Percentiles rank a stretch among this genome's conserved stretches.
These are phyloP conservation scores for Talaromyces funiculosus DNA, from an alignment of 2,329 filamentous ascomycete genomes.

Conservation along the genomic window DNA sequence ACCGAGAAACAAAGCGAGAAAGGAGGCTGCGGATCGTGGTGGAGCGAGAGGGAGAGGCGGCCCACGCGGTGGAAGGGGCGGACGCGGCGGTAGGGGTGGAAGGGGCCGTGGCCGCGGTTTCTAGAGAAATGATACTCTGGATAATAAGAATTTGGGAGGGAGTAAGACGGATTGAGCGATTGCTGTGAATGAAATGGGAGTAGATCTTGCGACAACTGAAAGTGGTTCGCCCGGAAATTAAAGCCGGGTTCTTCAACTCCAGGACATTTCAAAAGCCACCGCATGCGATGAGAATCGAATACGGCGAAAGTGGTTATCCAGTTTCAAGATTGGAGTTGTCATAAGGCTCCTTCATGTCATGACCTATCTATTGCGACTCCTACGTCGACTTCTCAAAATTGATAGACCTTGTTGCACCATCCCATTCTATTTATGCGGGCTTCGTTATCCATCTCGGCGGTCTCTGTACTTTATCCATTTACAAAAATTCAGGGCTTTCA, in stretches of 20 bases:
- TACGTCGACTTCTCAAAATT: neutral
- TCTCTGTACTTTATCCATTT: slow-evolving; percentile 1
- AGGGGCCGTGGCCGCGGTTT: slow-evolving; percentile 47
- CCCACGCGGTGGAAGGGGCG: slow-evolving; percentile 29
- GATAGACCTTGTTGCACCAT: neutral
- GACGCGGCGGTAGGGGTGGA: slow-evolving; percentile 10
- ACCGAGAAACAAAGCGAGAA: slow-evolving; percentile 98
- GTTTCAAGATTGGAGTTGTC: neutral
- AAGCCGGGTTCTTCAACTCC: neutral
- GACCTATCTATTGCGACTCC: neutral
- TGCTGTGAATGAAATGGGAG: no score
- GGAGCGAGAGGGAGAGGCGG: slow-evolving; percentile 43
- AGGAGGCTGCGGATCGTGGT: slow-evolving; percentile 62
- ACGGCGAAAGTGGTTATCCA: neutral
- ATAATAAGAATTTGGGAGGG: no score
- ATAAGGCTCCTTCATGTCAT: neutral
- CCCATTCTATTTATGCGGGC: neutral
- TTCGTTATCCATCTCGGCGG: neutral
- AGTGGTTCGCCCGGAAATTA: neutral
- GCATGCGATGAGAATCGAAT: neutral
- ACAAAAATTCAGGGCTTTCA: neutral
- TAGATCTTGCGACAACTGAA: no score
- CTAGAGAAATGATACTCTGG: slow-evolving; percentile 16
- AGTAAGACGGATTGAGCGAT: no score
- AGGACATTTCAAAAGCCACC: neutral